Percentiles rank a stretch among this genome's conserved stretches.
Conservation (phyloP, 331 rosid species). For the Quercus lobata region DNA sequence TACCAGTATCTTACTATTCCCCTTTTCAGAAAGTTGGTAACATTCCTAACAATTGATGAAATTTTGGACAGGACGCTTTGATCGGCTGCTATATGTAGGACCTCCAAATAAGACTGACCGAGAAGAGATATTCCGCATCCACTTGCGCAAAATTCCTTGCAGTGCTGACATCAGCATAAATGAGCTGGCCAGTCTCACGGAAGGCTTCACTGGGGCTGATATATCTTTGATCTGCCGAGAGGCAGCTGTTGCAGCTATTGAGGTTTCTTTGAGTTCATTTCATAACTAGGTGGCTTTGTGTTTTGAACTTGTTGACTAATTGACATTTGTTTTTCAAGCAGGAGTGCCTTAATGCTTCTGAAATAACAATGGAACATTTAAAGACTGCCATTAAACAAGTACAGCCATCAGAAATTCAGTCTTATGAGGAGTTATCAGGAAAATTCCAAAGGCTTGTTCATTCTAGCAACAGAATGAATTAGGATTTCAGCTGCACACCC, state of each 20-base stretch:
- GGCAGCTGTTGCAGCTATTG: conserved; percentile 78
- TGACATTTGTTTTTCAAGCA: conserved; percentile 24
- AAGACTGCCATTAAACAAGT: conserved; percentile 55
- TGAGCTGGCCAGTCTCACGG: conserved; percentile 60
- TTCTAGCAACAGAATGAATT: conserved; percentile 35
- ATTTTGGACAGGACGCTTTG: conserved; percentile 74
- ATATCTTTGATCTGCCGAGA: conserved; percentile 78
- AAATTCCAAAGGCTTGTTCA: conserved; percentile 71
- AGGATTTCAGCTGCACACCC: conserved; percentile 12
- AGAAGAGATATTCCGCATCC: conserved; percentile 76
- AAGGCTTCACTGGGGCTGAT: conserved; percentile 86
- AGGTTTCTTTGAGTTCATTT: conserved; percentile 49
- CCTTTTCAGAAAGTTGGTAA: neutral
- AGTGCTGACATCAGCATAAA: conserved; percentile 53
- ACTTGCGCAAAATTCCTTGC: conserved; percentile 70
- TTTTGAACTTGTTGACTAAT: conserved; percentile 10
- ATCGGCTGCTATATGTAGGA: conserved; percentile 83
- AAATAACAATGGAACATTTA: conserved; percentile 71
- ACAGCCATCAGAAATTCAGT: conserved; percentile 59
- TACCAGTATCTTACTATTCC: neutral
- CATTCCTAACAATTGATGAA: conserved; percentile 9
- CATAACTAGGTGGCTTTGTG: neutral
- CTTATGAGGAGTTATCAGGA: conserved; percentile 59
- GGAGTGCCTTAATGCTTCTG: conserved; percentile 66
- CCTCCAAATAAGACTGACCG: conserved; percentile 80